Evolutionary conservation across 768 basidiomycete species (phyloP).

Genomic region (Rhizopogon roseolus): DNA sequence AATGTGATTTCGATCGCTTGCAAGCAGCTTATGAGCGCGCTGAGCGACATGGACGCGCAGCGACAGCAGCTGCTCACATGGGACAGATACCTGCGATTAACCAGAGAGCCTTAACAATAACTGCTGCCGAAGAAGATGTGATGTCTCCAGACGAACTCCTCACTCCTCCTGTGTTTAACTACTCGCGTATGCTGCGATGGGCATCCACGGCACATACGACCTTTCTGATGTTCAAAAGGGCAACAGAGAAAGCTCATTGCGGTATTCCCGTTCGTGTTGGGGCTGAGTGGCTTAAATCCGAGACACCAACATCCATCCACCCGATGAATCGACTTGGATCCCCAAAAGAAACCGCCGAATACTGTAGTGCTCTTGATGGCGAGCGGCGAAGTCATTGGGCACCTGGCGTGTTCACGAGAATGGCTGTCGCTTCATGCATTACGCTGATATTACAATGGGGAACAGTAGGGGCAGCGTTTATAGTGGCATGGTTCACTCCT

Average conservation of each 20-base stretch:
- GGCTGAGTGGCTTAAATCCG: background rate
- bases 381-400: conserved; percentile 10
- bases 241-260: conserved; percentile 5
- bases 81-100: background rate
- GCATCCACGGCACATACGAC: background rate
- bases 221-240: background rate
- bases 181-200: background rate
- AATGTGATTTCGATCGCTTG: conserved; percentile 25
- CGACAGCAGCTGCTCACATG: conserved; percentile 12
- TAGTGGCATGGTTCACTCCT: conserved; percentile 19
- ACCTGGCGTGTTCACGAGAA: conserved; percentile 9
- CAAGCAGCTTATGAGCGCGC: conserved; percentile 20
- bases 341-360: conserved; percentile 5
- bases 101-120: background rate
- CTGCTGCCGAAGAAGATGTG: background rate
- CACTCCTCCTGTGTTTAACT: background rate
- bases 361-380: conserved; percentile 4
- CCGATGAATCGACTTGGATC: conserved; percentile 5
- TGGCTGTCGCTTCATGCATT: conserved; percentile 14
- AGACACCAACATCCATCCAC: background rate
- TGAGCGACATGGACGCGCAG: conserved; percentile 9
- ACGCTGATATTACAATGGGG: conserved; percentile 21
- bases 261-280: conserved; percentile 4
- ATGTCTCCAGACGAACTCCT: background rate
- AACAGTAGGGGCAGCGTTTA: conserved; percentile 16